Evolutionary conservation across 768 basidiomycete genomes (phyloP), one percentile per base, ranked within the genome.

Genomic region (Psilocybe subaeruginosa): DNA sequence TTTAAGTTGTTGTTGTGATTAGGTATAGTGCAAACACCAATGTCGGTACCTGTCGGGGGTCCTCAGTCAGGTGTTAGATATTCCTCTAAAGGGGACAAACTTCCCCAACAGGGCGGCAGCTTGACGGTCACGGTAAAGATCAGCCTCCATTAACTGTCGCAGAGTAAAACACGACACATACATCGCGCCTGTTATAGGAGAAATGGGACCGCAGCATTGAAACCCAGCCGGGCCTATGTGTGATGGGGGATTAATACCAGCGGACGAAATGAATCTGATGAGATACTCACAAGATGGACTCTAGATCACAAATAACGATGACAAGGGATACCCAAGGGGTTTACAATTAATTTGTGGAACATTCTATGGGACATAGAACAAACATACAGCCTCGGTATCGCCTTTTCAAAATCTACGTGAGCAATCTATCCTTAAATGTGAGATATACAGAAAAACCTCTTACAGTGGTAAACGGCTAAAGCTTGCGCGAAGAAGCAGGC

Each of bases 201-300:
- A 59, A 37, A 59, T 59, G 37, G 58, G 58, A 8, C 58, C 58
- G 50, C 58, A 59, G 51, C 58, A 59, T 31, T 59, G 50, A 45
- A 41, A 59, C 30, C 58, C 58, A 45, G 19, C 11, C 45, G 58
- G 50, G 17, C 58, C 58, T 59, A 43, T 14, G 41, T 35, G 5
- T 23, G 14, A 12, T 43, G n/a, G 41, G 41, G 14, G 41, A n/a
- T 43, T 14, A 43, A n/a, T n/a, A 43, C 8, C 37, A 14, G 11
- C 6, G 33, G 11, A 35, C 11, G 33, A 11, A 35, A 35, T 7
- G 33, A 35, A 7, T 35, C 33, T 43, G 41, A 12, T 6, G 41
- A 29, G 8, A 51, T 17, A 45, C 45, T 27, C 7, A 46, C 41
- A 30, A 16, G 29, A 29, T 46, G 45, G 54, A 19, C 8, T 29